Evolutionary conservation across 495 filamentous ascomycete genomes (phyloP).

Genomic region (Poronia punctata): DNA sequence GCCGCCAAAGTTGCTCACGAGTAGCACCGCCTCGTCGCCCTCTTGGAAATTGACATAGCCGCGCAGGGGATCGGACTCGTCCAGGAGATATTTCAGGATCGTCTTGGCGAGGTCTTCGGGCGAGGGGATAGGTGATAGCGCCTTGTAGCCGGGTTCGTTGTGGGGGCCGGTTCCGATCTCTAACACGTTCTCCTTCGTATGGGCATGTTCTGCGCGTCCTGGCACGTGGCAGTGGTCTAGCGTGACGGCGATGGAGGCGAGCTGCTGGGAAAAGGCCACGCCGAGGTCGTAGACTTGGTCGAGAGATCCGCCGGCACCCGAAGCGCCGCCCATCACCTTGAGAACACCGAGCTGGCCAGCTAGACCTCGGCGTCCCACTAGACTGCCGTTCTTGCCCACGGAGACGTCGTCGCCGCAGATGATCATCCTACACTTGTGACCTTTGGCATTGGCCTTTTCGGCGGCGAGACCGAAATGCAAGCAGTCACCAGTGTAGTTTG

Average conservation of each 20-base stretch:
- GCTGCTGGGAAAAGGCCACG: constrained; percentile 43
- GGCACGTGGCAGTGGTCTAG: constrained; percentile 60
- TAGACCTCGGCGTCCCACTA: constrained; percentile 52
- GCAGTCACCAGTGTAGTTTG: constrained; percentile 61
- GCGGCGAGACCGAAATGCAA: constrained; percentile 57
- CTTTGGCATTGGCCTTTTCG: constrained; percentile 52
- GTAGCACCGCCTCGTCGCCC: constrained; percentile 47
- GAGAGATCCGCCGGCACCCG: constrained; percentile 44
- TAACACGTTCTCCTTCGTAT: constrained; percentile 38
- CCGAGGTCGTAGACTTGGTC: constrained; percentile 52
- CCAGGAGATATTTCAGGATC: constrained; percentile 47
- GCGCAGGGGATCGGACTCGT: constrained; percentile 48
- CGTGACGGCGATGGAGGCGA: constrained; percentile 53
- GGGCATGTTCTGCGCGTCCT: constrained; percentile 48
- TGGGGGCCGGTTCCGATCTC: constrained; percentile 57
- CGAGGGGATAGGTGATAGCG: constrained; percentile 47
- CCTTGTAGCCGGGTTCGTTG: constrained; percentile 54
- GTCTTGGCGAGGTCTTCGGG: constrained; percentile 46
- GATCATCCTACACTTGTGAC: constrained; percentile 47
- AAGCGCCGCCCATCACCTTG: constrained; percentile 40
- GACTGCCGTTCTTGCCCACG: constrained; percentile 48
- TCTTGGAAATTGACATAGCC: constrained; percentile 51
- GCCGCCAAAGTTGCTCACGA: constrained; percentile 59
- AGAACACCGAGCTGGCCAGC: constrained; percentile 47
- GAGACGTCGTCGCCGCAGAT: constrained; percentile 56